Percentiles rank a stretch among this genome's conserved stretches.
These are phyloP conservation scores for Nephelium lappaceum DNA, from an alignment of 345 rosid genomes.

Conservation along the genomic window DNA sequence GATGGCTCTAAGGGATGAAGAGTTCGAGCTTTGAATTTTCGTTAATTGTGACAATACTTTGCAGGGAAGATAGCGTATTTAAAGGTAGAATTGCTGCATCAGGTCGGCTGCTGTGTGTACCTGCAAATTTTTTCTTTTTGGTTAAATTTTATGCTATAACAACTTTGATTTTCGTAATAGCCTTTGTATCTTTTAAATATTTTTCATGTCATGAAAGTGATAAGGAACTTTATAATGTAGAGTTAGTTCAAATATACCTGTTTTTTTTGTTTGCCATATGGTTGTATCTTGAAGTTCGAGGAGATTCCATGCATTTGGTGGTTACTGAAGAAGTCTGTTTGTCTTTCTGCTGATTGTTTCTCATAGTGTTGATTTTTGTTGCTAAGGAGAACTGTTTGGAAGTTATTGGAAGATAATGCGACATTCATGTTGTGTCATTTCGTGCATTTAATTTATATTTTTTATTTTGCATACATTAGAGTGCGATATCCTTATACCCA, in stretches of 20 bases:
- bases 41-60: background rate
- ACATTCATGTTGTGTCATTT: background rate
- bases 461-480: background rate
- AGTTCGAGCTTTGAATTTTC: slow-evolving; percentile 75
- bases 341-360: background rate
- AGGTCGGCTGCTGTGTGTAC: slow-evolving; percentile 18
- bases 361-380: background rate
- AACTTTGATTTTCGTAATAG: slow-evolving; percentile 22
- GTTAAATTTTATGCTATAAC: slow-evolving; percentile 20
- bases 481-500: background rate
- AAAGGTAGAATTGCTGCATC: slow-evolving; percentile 14
- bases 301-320: background rate
- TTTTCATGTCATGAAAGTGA: slow-evolving; percentile 11
- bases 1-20: slow-evolving; percentile 72
- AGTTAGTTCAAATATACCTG: slow-evolving; percentile 3
- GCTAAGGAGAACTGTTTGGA: background rate
- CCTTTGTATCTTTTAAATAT: slow-evolving; percentile 12
- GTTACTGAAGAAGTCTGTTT: background rate
- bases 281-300: background rate
- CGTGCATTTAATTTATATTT: background rate
- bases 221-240: slow-evolving; percentile 2
- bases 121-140: background rate
- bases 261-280: background rate
- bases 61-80: background rate
- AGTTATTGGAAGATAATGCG: background rate